Evolutionary conservation across 495 filamentous ascomycete genomes (phyloP).

Genomic region (Penicillium malachiteum): DNA sequence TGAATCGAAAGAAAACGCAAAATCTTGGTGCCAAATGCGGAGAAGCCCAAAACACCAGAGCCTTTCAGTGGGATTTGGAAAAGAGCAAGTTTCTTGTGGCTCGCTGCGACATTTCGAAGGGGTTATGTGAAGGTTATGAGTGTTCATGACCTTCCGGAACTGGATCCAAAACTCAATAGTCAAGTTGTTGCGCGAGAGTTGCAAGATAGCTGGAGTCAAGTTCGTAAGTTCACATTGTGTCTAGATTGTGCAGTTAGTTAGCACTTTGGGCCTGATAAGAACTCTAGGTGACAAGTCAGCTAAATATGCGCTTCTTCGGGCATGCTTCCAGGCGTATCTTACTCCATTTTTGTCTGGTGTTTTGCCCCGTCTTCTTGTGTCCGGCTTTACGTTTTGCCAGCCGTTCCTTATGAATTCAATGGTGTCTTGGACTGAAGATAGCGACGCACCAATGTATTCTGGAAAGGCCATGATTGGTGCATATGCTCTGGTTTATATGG

Average conservation of each 20-base stretch:
- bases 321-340: background rate
- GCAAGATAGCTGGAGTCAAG: no score
- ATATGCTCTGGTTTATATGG: conserved; percentile 50
- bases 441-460: conserved; percentile 4
- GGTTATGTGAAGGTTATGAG: background rate
- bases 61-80: background rate
- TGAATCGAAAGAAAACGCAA: background rate
- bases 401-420: conserved; percentile 50
- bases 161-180: background rate
- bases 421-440: conserved; percentile 18
- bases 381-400: conserved; percentile 51
- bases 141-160: background rate
- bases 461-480: conserved; percentile 59
- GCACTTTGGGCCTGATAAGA: no score
- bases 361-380: background rate
- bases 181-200: background rate
- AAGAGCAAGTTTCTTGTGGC: background rate
- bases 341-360: background rate
- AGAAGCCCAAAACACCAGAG: background rate
- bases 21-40: background rate
- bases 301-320: background rate
- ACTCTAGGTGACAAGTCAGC: background rate
- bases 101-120: background rate
- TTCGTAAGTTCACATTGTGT: no score
- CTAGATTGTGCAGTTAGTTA: no score